Evolutionary conservation across 345 rosid species (phyloP).

Genomic region (Cardiospermum halicacabum): DNA sequence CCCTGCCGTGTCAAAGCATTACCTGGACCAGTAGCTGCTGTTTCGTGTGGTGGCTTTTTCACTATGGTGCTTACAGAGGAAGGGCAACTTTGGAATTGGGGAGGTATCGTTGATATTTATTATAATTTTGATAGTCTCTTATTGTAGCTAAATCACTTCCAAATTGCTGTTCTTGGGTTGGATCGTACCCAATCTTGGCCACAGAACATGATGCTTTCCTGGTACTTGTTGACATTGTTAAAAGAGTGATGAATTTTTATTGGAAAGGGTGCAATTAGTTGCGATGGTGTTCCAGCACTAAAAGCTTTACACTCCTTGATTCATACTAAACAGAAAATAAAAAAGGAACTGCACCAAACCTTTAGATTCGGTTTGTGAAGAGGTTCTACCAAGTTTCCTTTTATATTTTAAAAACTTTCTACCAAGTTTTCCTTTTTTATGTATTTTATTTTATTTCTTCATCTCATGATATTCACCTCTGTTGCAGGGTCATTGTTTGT

Average conservation of each 20-base stretch:
- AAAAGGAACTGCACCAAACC: no score
- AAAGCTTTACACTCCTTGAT: no score
- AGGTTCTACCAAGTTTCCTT: no score
- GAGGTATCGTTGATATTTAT: conserved; percentile 40
- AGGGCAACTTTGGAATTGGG: conserved; percentile 94
- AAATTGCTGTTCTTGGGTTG: not conserved
- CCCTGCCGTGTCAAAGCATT: conserved; percentile 77
- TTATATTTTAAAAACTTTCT: no score
- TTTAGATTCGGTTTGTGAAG: no score
- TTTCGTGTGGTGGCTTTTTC: conserved; percentile 91
- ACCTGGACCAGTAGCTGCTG: conserved; percentile 60
- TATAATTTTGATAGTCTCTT: not conserved
- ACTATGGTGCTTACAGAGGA: conserved; percentile 67
- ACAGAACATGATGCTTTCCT: not conserved
- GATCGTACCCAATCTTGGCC: not conserved
- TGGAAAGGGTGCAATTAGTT: not conserved
- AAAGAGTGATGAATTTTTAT: not conserved
- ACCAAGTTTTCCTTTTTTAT: no score
- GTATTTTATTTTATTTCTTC: no score
- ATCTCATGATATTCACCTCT: not conserved
- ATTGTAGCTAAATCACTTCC: not conserved
- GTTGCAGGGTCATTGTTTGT: not conserved
- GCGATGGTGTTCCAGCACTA: no score
- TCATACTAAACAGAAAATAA: no score
- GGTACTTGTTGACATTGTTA: not conserved